phyloP scores from a whole-genome alignment of 176 grass and related monocot genomes.

The Hyparrhenia diplandra region DNA sequence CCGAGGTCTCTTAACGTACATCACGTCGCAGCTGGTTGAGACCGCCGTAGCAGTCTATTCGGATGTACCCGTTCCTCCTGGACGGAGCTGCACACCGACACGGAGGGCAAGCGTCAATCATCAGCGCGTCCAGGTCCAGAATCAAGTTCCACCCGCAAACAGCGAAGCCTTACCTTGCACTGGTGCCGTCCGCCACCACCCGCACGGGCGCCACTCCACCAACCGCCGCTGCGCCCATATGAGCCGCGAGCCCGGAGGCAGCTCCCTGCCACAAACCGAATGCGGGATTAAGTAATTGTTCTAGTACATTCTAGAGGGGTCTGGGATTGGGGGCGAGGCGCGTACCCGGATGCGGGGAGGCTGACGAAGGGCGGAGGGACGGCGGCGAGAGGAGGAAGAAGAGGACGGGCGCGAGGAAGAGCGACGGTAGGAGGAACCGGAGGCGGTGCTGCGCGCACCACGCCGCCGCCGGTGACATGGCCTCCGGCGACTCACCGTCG shows the following conservation, averaged over 20 bases:
- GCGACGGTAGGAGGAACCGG: constrained; percentile 35
- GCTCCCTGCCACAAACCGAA: neutral
- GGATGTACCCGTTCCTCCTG: constrained; percentile 66
- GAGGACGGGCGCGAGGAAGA: constrained; percentile 34
- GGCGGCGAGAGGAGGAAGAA: constrained; percentile 27
- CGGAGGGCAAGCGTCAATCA: neutral
- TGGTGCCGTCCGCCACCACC: constrained; percentile 51
- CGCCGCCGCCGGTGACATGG: constrained; percentile 29
- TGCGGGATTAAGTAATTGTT: neutral
- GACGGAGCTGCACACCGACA: constrained; percentile 48
- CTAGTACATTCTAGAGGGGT: neutral
- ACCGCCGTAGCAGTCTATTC: constrained; percentile 87
- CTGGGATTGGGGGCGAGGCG: neutral
- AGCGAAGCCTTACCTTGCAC: constrained; percentile 23
- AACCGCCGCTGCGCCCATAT: constrained; percentile 58
- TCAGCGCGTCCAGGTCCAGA: neutral
- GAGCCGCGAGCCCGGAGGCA: constrained; percentile 13
- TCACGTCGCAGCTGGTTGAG: constrained; percentile 98
- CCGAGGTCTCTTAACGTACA: constrained; percentile 55
- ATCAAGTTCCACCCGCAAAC: neutral
- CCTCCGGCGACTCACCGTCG: neutral
- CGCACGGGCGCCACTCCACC: constrained; percentile 68
- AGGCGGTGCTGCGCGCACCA: constrained; percentile 37
- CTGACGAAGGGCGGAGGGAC: constrained; percentile 32
- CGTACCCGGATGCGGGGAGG: constrained; percentile 44